Conservation (phyloP, 192 early-diverging fungal species). For the Coemansia sp. region DNA sequence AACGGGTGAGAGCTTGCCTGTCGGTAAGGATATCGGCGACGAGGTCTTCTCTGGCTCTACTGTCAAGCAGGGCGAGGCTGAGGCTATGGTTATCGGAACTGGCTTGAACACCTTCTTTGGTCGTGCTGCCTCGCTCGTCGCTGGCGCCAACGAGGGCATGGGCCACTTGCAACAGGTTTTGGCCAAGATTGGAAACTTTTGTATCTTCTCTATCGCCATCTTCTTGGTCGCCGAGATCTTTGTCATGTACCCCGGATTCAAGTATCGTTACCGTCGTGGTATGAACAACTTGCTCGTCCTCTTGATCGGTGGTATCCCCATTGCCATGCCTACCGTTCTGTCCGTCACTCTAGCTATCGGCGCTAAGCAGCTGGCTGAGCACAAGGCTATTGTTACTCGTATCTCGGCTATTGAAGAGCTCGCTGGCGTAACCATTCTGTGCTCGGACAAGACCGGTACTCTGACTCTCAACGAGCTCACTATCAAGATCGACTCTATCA, state of each 20-base stretch:
- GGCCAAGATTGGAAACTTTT: slow-evolving; percentile 78
- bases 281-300: slow-evolving; percentile 80
- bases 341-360: slow-evolving; percentile 81
- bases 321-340: slow-evolving; percentile 81
- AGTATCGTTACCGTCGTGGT: slow-evolving; percentile 71
- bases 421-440: slow-evolving; percentile 81
- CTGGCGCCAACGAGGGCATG: slow-evolving; percentile 70
- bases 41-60: slow-evolving; percentile 80
- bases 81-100: slow-evolving; percentile 78
- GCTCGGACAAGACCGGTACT: slow-evolving; percentile 97
- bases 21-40: slow-evolving; percentile 68
- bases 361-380: slow-evolving; percentile 79
- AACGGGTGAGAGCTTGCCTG: slow-evolving; percentile 76
- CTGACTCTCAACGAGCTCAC: slow-evolving; percentile 85
- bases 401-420: slow-evolving; percentile 83
- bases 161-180: slow-evolving; percentile 76
- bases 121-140: slow-evolving; percentile 77
- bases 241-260: slow-evolving; percentile 72
- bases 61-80: slow-evolving; percentile 80
- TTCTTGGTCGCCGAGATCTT: slow-evolving; percentile 72
- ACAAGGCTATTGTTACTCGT: slow-evolving; percentile 81
- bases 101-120: slow-evolving; percentile 86
- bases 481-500: slow-evolving; percentile 71
- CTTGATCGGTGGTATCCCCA: slow-evolving; percentile 80
- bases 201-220: slow-evolving; percentile 71